Conservation (phyloP, 2,329 filamentous ascomycete species). For the Cytospora chrysosperma region DNA sequence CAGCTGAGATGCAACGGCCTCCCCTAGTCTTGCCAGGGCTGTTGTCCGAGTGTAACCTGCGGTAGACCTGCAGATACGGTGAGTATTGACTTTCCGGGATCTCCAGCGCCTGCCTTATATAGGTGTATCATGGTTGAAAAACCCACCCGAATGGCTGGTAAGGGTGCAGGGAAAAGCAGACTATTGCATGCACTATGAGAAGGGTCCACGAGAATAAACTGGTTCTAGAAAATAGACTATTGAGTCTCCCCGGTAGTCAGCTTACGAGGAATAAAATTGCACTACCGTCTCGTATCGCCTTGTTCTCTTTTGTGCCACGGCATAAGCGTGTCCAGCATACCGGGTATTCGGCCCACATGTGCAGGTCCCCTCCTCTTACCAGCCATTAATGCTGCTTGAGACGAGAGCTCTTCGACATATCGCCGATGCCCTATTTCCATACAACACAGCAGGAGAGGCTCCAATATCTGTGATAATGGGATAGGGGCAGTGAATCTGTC, state of each 20-base stretch:
- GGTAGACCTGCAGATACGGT: conserved; percentile 2
- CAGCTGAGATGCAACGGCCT: too few species aligned
- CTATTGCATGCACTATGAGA: conserved; percentile 8
- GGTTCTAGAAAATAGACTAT: not conserved
- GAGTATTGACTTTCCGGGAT: not conserved
- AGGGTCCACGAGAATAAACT: not conserved
- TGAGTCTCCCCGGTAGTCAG: not conserved
- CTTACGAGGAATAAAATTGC: not conserved
- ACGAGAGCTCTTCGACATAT: not conserved
- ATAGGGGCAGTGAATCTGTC: not conserved
- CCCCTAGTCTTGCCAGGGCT: too few species aligned
- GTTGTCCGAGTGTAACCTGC: not conserved
- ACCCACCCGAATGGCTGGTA: conserved; percentile 6
- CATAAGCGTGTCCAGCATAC: not conserved
- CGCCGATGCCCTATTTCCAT: too few species aligned
- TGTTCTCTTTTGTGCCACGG: not conserved
- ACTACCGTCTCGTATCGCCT: not conserved
- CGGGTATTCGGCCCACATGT: not conserved
- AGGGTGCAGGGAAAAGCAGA: conserved; percentile 1
- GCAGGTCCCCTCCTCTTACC: too few species aligned
- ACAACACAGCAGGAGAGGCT: not conserved
- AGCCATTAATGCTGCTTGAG: not conserved
- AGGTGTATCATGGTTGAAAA: not conserved
- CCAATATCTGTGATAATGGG: not conserved
- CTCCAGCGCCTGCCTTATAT: not conserved